Evolutionary conservation across 768 basidiomycete species (phyloP).

Genomic region (Daedaleopsis sinensis): DNA sequence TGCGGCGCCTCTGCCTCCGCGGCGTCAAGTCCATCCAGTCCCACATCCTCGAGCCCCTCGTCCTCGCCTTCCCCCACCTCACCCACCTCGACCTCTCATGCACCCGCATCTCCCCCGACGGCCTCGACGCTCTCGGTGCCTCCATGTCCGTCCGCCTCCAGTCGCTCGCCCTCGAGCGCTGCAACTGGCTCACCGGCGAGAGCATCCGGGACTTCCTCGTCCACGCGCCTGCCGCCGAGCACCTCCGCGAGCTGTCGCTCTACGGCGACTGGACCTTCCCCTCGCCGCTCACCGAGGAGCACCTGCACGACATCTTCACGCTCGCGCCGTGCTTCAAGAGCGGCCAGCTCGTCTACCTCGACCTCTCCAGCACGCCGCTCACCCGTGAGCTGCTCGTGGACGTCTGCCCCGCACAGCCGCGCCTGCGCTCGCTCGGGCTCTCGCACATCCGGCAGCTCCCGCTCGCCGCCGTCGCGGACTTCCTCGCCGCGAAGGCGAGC

Average conservation of each 20-base stretch:
- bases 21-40: constrained; percentile 80
- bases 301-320: constrained; percentile 68
- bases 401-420: constrained; percentile 63
- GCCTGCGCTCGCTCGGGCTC: constrained; percentile 85
- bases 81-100: constrained; percentile 92
- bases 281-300: constrained; percentile 65
- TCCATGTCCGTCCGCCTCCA: constrained; percentile 69
- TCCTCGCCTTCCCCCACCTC: constrained; percentile 81
- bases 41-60: constrained; percentile 68
- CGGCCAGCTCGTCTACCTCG: constrained; percentile 82
- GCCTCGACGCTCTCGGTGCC: constrained; percentile 66
- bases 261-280: constrained; percentile 88
- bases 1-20: constrained; percentile 79
- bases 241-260: constrained; percentile 78
- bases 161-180: constrained; percentile 84
- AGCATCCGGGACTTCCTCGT: constrained; percentile 77
- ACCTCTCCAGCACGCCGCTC: constrained; percentile 83
- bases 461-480: constrained; percentile 64
- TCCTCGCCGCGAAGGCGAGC: constrained; percentile 66
- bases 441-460: constrained; percentile 80
- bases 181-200: constrained; percentile 79
- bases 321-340: constrained; percentile 78
- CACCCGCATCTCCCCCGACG: constrained; percentile 78
- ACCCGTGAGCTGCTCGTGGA: constrained; percentile 54
- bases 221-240: constrained; percentile 60